Base-by-base conservation (phyloP, 257 asterid species). In the Plantago elongata region DNA sequence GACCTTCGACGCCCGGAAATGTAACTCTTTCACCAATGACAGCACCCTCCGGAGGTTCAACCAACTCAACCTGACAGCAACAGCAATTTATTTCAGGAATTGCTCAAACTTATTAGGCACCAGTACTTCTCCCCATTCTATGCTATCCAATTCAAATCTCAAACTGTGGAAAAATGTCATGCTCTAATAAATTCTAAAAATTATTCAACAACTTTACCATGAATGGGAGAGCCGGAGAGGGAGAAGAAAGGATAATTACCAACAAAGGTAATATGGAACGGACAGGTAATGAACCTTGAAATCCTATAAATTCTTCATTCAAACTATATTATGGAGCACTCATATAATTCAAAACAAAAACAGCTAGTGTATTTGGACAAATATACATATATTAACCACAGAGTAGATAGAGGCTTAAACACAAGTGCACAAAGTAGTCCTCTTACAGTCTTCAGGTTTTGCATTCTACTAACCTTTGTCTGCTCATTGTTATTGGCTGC, bases 21-120 rank as follows among this genome's bases (percentile, higher is more conserved):
- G 68, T 78, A 62, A 92, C 91, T 45, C 94, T 79, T 71, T 92
- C 97, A 5, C 97, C 99, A 46, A 85, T 79, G 8, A 13, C 70
- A 16, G 96, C 89, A 22, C 72, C 80, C 74, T 77, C 68, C 9
- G 97, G 97, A 30, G 99, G 99, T 73, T 86, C 99, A 2, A 92
- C 89, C 73, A 92, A 65, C 79, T 92, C 99, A 55, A 92, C 94
- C 99, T 92, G 75, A 12, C 63, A 73, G 29, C 30, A 13, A 55
- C 22, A 14, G n/a, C 51, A 13, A 62, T 17, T 63, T 22, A 65
- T 2, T 66, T 22, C 6, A 49, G 9, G 18, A 4, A 49, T 43
- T 48, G 30, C 9, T 14, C 58, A 3, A 34, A 34, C 5, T 34
- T 34, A 34, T 34, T 6, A 34, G 8, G 8, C 40, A 60, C 43